Evolutionary conservation across 805 yeast species (phyloP), one percentile per base, ranked within the genome.

Genomic region (Pichia eremophila): DNA sequence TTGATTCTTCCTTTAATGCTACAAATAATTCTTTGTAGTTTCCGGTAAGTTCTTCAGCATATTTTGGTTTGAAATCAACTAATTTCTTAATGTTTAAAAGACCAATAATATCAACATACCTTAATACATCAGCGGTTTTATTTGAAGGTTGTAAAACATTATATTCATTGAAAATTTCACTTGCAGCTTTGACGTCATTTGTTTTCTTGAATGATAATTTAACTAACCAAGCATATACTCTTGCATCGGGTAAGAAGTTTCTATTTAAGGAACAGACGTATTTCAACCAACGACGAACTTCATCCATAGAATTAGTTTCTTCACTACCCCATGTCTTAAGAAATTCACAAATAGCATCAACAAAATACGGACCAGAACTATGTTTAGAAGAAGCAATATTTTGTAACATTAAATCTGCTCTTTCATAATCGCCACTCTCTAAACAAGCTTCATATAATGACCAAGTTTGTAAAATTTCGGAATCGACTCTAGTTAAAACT

Each of bases 381-480:
- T 46, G 45, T 29, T 43, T 49, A 18, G 29, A 62, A 48, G 45
- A 39, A 44, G 79, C 73, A 42, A 87, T 69, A 3, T 89, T 81
- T 46, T 72, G 69, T 39, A 88, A 64, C 19, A 87, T 79, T 25
- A 81, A 67, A 53, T 78, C 79, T 0, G 95, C 95, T 57, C 96
- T 71, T 22, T 73, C 75, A 54, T 73, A 76, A 58, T 85, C 83
- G 46, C 74, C 73, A 34, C 84, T 75, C 40, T 79, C 77, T 32
- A 88, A 59, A 54, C 90, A 82, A 0, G 93, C 91, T 56, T 88
- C 95, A 39, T 87, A 70, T 35, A 88, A 65, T 3, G 90, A 77
- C 80, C 90, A 88, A 8, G 60, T 52, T 47, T 62, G 63, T 31
- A 57, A 42, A 17, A 55, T 50, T 9, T 54, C 52, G 2, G 57